Evolutionary conservation across 768 basidiomycete species (phyloP), one percentile per base, ranked within the genome.

Genomic region (Amylocystis lapponica): DNA sequence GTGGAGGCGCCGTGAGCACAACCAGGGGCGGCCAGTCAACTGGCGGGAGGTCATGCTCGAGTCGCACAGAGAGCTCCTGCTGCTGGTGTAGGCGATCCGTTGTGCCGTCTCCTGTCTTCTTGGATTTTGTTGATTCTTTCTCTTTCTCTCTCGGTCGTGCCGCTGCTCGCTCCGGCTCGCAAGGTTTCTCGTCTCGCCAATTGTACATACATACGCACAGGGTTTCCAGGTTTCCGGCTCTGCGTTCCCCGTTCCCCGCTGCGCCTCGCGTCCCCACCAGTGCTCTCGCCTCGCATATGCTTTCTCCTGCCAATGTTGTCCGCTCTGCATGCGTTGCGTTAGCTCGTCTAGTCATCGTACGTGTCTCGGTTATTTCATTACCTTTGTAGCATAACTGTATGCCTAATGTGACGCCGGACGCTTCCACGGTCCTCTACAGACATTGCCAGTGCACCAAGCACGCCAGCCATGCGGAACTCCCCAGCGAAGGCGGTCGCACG

Each of bases 1-100:
- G 38, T 88, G 87, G 86, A 40, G 46, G 2, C 54, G 65, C 22
- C 66, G 72, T 27, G 64, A 58, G 40, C 35, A 41, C 37, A 49
- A 65, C 40, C 34, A 51, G 39, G 54, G 48, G 41, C 50, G 41
- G 14, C 63, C 70, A 10, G 78, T 88, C 34, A 68, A 70, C 47
- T 90, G 87, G 86, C 71, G 83, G 27, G 63, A 69, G 43, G 65
- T 70, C 13, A 70, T 87, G 63, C 67, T 62, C 21, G 61, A 70
- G 25, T 59, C 62, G 42, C 52, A 58, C 27, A 47, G 45, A 37
- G 61, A 61, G 17, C 60, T 74, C 39, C 71, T 84, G 56, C 67
- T 84, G 40, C 74, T 89, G 34, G 79, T 89, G 16, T 84, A 58
- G 64, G 45, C 34, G n/a, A 23, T 21, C 13, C 22, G 31, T n/a